Evolutionary conservation across 2,329 filamentous ascomycete genomes (phyloP).

Genomic region (Mariannaea sp.): DNA sequence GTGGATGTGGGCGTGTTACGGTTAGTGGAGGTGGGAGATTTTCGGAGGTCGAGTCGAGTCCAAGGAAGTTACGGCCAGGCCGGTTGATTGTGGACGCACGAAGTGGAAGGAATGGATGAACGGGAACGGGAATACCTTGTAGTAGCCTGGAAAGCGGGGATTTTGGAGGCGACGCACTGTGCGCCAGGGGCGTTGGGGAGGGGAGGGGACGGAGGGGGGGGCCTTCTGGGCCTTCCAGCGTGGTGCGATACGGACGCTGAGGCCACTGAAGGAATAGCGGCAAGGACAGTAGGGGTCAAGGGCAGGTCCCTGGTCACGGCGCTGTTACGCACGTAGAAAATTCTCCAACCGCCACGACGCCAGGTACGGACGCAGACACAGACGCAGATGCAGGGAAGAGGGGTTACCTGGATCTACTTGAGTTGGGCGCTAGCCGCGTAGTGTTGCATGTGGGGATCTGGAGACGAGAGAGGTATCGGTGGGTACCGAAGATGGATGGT

Average conservation of each 20-base stretch:
- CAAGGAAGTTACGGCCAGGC: constrained; percentile 28
- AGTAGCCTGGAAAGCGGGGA: constrained; percentile 7
- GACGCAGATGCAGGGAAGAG: constrained; percentile 21
- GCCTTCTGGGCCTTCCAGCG: constrained; percentile 22
- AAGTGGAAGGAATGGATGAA: constrained; percentile 34
- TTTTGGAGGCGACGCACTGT: constrained; percentile 30
- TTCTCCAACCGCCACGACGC: constrained; percentile 14
- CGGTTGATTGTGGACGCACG: constrained; percentile 28
- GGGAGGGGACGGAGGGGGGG: too few relatives aligned
- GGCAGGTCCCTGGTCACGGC: neutral
- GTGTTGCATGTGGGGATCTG: constrained; percentile 25
- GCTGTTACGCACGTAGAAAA: neutral
- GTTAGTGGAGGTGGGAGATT: constrained; percentile 37
- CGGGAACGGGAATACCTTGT: constrained; percentile 36
- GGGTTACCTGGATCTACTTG: constrained; percentile 32
- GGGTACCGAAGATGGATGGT: constrained; percentile 20
- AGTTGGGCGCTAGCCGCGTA: constrained; percentile 31
- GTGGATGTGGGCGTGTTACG: constrained; percentile 26
- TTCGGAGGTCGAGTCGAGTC: constrained; percentile 24
- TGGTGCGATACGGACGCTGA: constrained; percentile 21
- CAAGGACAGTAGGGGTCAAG: too few relatives aligned
- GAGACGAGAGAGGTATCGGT: constrained; percentile 21
- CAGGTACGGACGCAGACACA: too few relatives aligned
- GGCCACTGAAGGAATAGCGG: constrained; percentile 29
- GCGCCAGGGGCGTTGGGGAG: constrained; percentile 21